Base-by-base conservation (phyloP, 805 yeast genomes). In the Wickerhamiella musiphila region DNA sequence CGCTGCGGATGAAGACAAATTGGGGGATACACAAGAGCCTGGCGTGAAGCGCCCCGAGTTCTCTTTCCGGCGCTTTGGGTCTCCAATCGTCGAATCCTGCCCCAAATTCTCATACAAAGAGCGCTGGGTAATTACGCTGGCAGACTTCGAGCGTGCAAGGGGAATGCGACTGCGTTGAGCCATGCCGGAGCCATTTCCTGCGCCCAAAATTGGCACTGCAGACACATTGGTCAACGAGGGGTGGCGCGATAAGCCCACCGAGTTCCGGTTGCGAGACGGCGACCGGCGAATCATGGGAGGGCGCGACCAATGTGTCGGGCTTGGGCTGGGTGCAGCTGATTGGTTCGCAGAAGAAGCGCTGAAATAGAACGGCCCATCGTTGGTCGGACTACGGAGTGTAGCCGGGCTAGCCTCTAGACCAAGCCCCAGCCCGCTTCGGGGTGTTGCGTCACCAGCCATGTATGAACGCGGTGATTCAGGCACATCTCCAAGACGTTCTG, bases 1-100 rank as follows among this genome's bases (percentile, higher is more conserved):
- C n/a, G n/a, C n/a, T n/a, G n/a, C n/a, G n/a, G n/a, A n/a, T n/a
- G n/a, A n/a, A n/a, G n/a, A n/a, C n/a, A n/a, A n/a, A n/a, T n/a
- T n/a, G 4, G 30, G 30, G 12, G 30, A 28, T 17, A 28, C 17
- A 9, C 30, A 18, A 4, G 23, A 18, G 2, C 13, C 22, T 10
- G 30, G 30, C 12, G 30, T 28, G 4, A 23, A 17, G 12, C 20
- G 23, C 8, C 23, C 30, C 9, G 19, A 14, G 11, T 14, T 18
- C 12, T 28, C 30, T 10, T 28, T 28, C 13, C 30, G 30, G 18
- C 30, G 30, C 11, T 28, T 28, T 10, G 26, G 26, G 7, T 23
- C 26, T 6, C 26, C 12, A 7, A 6, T 23, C 10, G 7, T 11
- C 7, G 18, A 19, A 3, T 18, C 23, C 13, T 19, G 19, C 10